A percentile compares a stretch with the other conserved stretches of the same genome.
Evolutionary conservation across 1,284 basidiomycete genomes (phyloP).

Genomic region (Volvariella volvacea): DNA sequence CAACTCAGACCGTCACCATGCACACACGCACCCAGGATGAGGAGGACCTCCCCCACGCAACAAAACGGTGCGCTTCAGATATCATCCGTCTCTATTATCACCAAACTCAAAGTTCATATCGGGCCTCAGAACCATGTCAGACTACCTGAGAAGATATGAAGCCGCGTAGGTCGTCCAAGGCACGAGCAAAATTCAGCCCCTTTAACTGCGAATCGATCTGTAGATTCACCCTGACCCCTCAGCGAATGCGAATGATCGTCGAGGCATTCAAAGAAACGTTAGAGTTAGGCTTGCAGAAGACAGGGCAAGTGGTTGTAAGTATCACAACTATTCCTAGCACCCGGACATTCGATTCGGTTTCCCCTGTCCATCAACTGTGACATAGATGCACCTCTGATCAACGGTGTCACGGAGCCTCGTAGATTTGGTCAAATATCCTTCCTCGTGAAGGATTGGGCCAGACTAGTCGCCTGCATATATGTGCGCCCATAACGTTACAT

Average conservation of each 20-base stretch:
- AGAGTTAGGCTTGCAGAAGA: slow-evolving; percentile 80
- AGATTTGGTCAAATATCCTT: too few species aligned
- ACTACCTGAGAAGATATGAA: slow-evolving; percentile 86
- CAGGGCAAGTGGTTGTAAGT: slow-evolving; percentile 85
- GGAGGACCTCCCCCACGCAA: slow-evolving; percentile 80
- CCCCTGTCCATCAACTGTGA: too few species aligned
- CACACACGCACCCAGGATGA: slow-evolving; percentile 77
- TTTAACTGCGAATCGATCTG: slow-evolving; percentile 1
- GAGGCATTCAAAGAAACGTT: slow-evolving; percentile 93
- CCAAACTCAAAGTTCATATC: slow-evolving; percentile 7
- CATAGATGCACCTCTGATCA: too few species aligned
- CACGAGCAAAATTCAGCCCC: neutral
- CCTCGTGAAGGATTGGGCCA: too few species aligned
- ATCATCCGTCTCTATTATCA: slow-evolving; percentile 8
- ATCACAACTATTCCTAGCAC: slow-evolving; percentile 2
- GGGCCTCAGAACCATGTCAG: slow-evolving; percentile 69
- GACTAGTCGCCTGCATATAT: too few species aligned
- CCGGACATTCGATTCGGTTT: too few species aligned
- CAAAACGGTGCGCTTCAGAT: slow-evolving; percentile 58
- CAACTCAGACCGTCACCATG: slow-evolving; percentile 70
- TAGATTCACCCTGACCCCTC: slow-evolving; percentile 84
- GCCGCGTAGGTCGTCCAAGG: slow-evolving; percentile 51
- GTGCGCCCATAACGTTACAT: too few species aligned
- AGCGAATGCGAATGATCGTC: slow-evolving; percentile 95
- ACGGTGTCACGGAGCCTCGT: too few species aligned